Percentiles rank a stretch among this genome's conserved stretches.
Evolutionary conservation across 2,329 filamentous ascomycete genomes (phyloP).

Genomic region (Triangularia setosa): DNA sequence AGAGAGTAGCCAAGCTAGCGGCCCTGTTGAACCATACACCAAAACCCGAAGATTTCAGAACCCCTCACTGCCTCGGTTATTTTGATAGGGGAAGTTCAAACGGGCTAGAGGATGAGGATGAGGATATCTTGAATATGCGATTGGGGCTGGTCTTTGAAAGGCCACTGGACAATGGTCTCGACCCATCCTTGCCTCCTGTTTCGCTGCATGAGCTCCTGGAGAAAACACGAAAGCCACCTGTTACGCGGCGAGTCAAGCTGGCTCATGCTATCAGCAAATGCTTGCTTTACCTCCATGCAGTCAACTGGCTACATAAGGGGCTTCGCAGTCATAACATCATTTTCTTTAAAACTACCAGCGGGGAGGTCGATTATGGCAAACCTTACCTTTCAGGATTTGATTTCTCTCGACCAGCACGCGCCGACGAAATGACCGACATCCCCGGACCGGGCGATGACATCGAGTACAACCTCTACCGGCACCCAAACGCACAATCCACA

Average conservation of each 20-base stretch:
- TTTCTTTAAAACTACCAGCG: slow-evolving; percentile 40
- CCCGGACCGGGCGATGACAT: slow-evolving; percentile 38
- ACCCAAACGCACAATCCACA: slow-evolving; percentile 38
- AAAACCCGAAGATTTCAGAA: slow-evolving; percentile 47
- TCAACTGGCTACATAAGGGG: slow-evolving; percentile 50
- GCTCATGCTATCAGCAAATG: slow-evolving; percentile 50
- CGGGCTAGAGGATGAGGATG: slow-evolving; percentile 32
- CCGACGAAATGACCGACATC: slow-evolving; percentile 35
- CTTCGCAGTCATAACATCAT: slow-evolving; percentile 39
- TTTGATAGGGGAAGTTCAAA: slow-evolving; percentile 39
- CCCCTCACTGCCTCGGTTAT: slow-evolving; percentile 49
- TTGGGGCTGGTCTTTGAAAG: slow-evolving; percentile 54
- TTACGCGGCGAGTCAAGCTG: slow-evolving; percentile 49
- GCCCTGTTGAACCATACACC: slow-evolving; percentile 44
- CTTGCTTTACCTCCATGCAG: slow-evolving; percentile 49
- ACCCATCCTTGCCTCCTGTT: slow-evolving; percentile 38
- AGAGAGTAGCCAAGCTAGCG: slow-evolving; percentile 45
- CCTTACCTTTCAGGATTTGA: slow-evolving; percentile 41
- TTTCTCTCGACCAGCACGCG: slow-evolving; percentile 37
- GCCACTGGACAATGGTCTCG: slow-evolving; percentile 35
- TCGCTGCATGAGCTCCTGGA: slow-evolving; percentile 47
- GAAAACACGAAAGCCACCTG: slow-evolving; percentile 39
- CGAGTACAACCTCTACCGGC: slow-evolving; percentile 41
- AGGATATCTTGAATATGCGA: slow-evolving; percentile 40
- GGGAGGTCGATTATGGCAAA: slow-evolving; percentile 28